Evolutionary conservation across 495 filamentous ascomycete species (phyloP).

Genomic region (Neurospora pannonica): DNA sequence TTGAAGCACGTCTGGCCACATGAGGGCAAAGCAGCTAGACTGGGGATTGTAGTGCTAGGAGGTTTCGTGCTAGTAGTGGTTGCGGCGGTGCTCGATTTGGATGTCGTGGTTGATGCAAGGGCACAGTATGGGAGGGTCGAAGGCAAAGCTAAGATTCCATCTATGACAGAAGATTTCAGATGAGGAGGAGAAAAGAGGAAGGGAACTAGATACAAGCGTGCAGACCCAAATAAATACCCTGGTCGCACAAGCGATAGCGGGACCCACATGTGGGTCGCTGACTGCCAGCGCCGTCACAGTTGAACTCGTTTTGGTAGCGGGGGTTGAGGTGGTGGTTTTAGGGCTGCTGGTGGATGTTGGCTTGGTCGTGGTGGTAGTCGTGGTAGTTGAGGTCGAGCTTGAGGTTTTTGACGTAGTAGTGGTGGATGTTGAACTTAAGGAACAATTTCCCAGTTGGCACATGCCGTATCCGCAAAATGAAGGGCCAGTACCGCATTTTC

Average conservation of each 20-base stretch:
- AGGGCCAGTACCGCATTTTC: slow-evolving; percentile 14
- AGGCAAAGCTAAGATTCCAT: too few relatives aligned
- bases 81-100: background rate
- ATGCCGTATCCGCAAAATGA: background rate
- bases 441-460: background rate
- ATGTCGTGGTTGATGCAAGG: background rate
- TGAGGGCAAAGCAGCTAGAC: background rate
- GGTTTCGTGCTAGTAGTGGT: background rate
- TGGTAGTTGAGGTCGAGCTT: too few relatives aligned
- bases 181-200: too few relatives aligned
- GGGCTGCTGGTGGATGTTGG: too few relatives aligned
- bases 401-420: too few relatives aligned
- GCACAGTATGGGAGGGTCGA: too few relatives aligned
- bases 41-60: background rate
- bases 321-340: background rate
- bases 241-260: too few relatives aligned
- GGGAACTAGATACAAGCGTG: background rate
- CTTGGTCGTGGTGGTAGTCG: too few relatives aligned
- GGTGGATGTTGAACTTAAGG: background rate
- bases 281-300: too few relatives aligned
- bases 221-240: background rate
- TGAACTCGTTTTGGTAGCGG: background rate
- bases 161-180: too few relatives aligned
- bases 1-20: background rate
- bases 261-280: too few relatives aligned